A percentile compares a stretch with the other conserved stretches of the same genome.
Conservation (phyloP, 495 filamentous ascomycete genomes). For the Podospora sp. region DNA sequence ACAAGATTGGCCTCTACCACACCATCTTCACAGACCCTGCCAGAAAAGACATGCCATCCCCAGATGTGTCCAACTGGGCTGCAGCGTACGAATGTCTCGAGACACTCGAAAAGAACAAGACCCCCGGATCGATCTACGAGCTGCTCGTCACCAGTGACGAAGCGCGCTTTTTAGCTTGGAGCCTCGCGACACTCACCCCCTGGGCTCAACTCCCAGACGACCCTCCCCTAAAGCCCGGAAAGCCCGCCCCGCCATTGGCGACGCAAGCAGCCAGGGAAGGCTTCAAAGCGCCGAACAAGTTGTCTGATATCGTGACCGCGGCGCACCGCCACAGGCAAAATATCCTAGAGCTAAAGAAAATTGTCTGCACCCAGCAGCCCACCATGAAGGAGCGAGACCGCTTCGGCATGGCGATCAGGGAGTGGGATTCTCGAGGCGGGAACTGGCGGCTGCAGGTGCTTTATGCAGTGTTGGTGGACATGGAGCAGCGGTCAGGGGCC, state of each 20-base stretch:
- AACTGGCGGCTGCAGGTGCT: conserved; percentile 78
- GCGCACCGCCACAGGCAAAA: conserved; percentile 59
- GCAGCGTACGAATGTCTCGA: conserved; percentile 55
- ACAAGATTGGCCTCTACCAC: conserved; percentile 72
- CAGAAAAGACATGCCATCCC: conserved; percentile 37
- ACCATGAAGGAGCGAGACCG: conserved; percentile 41
- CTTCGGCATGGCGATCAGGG: conserved; percentile 76
- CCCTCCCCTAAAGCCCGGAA: conserved; percentile 39
- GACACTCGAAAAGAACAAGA: conserved; percentile 49
- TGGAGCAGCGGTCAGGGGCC: conserved; percentile 42
- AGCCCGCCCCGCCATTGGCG: conserved; percentile 51
- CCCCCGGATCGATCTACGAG: conserved; percentile 51
- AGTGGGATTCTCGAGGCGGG: conserved; percentile 63
- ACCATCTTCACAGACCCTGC: conserved; percentile 77
- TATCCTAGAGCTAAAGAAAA: conserved; percentile 63
- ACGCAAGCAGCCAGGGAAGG: conserved; percentile 71
- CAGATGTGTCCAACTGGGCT: conserved; percentile 48
- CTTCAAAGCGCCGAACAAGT: conserved; percentile 75
- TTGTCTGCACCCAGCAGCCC: conserved; percentile 44
- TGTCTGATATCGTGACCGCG: conserved; percentile 63
- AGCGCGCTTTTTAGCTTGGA: conserved; percentile 72
- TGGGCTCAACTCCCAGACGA: conserved; percentile 65
- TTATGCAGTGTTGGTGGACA: conserved; percentile 69
- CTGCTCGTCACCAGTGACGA: conserved; percentile 61
- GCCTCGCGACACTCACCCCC: conserved; percentile 71